A percentile compares a stretch with the other conserved stretches of the same genome.
These are phyloP conservation scores for Beauveria medogensis DNA, from an alignment of 2,329 filamentous ascomycete genomes.

Conservation along the genomic window DNA sequence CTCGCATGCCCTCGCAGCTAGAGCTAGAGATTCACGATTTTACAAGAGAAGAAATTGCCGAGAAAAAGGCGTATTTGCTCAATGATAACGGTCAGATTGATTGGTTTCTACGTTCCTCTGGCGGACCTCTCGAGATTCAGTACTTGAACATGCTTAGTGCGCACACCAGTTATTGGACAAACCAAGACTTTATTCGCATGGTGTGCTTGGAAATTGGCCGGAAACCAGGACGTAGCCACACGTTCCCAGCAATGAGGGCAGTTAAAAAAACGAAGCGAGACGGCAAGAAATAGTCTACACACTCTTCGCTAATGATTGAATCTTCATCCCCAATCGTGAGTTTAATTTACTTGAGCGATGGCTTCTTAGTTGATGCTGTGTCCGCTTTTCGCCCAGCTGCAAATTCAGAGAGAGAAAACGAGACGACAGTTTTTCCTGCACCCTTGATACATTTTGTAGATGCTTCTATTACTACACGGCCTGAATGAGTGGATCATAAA, in stretches of 20 bases:
- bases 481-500: neutral
- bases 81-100: constrained; percentile 98
- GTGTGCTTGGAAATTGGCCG: constrained; percentile 82
- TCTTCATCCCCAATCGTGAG: neutral
- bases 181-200: constrained; percentile 81
- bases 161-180: constrained; percentile 89
- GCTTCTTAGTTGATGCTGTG: neutral
- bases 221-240: constrained; percentile 54
- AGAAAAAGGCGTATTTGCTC: constrained; percentile 76
- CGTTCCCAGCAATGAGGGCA: constrained; percentile 50
- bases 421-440: neutral
- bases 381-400: neutral
- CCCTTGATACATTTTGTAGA: neutral
- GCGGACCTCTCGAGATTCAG: constrained; percentile 85
- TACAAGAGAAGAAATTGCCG: constrained; percentile 81
- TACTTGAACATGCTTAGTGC: constrained; percentile 96
- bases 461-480: neutral
- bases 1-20: constrained; percentile 55
- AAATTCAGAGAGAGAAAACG: neutral
- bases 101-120: constrained; percentile 74
- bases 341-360: neutral
- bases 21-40: constrained; percentile 96
- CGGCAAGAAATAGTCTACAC: neutral
- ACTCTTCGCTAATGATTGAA: neutral
- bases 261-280: constrained; percentile 41